These are phyloP conservation scores for Exophiala lecanii-corni DNA, from an alignment of 2,329 filamentous ascomycete species.

Conservation along the genomic window DNA sequence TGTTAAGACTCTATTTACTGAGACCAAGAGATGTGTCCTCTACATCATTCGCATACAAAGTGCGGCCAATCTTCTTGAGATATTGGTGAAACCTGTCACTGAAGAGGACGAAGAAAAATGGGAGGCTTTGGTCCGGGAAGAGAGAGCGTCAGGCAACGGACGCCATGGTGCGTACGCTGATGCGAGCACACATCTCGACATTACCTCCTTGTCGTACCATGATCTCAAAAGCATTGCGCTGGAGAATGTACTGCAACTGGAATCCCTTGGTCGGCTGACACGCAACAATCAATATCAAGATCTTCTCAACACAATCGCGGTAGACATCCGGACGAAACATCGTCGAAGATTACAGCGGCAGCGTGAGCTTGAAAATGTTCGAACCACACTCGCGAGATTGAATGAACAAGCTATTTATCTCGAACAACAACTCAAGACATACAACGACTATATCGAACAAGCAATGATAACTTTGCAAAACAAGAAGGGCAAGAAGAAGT, in stretches of 20 bases:
- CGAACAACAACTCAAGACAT: slow-evolving; percentile 91
- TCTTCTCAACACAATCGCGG: slow-evolving; percentile 91
- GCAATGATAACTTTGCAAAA: slow-evolving; percentile 96
- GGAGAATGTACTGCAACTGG: slow-evolving; percentile 87
- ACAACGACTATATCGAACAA: slow-evolving; percentile 99
- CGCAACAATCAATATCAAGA: slow-evolving; percentile 91
- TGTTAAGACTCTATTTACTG: slow-evolving; percentile 90
- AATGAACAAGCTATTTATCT: slow-evolving; percentile 74
- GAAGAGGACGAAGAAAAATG: slow-evolving; percentile 87
- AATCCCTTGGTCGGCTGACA: slow-evolving; percentile 80
- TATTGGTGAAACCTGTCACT: slow-evolving; percentile 83
- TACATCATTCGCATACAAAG: slow-evolving; percentile 98
- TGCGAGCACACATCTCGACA: slow-evolving; percentile 74
- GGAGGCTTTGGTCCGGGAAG: slow-evolving; percentile 74
- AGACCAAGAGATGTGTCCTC: slow-evolving; percentile 92
- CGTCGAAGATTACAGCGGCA: slow-evolving; percentile 85
- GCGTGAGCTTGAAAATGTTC: slow-evolving; percentile 69
- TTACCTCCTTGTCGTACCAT: slow-evolving; percentile 82
- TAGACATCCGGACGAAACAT: slow-evolving; percentile 97
- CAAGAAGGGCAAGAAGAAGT: slow-evolving; percentile 92
- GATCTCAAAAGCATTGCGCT: slow-evolving; percentile 89
- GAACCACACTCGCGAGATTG: slow-evolving; percentile 44
- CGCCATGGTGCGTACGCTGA: slow-evolving; percentile 86
- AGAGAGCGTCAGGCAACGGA: slow-evolving; percentile 64
- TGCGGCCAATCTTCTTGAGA: slow-evolving; percentile 86